Evolutionary conservation across 2,329 filamentous ascomycete species (phyloP).

Genomic region (Mycocentrospora acerina): DNA sequence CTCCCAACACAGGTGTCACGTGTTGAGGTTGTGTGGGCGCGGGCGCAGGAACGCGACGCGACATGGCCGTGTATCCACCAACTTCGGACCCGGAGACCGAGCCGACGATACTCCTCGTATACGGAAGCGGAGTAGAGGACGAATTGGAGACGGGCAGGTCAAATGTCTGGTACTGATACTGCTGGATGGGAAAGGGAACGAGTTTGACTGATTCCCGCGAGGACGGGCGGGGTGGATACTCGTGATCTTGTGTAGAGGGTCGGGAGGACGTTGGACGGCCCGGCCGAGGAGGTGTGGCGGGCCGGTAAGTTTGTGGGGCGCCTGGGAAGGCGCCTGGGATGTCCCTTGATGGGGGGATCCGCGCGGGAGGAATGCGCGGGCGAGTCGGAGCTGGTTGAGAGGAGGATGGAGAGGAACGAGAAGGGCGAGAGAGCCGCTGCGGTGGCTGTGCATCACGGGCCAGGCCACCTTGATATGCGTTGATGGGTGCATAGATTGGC

Average conservation of each 20-base stretch:
- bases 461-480: constrained; percentile 42
- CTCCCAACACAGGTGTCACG: constrained; percentile 10
- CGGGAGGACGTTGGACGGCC: constrained; percentile 21
- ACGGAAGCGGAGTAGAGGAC: constrained; percentile 29
- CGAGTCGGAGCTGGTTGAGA: constrained; percentile 43
- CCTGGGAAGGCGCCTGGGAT: constrained; percentile 45
- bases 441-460: constrained; percentile 33
- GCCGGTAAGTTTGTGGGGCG: constrained; percentile 25
- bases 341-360: constrained; percentile 35
- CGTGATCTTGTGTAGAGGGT: constrained; percentile 15
- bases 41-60: constrained; percentile 41
- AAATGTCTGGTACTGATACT: constrained; percentile 36
- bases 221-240: constrained; percentile 20
- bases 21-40: constrained; percentile 9
- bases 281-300: constrained; percentile 20
- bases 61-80: constrained; percentile 29
- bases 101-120: constrained; percentile 32
- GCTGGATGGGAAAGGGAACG: constrained; percentile 34
- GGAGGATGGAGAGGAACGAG: too few relatives aligned
- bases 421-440: constrained; percentile 43
- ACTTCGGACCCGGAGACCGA: constrained; percentile 23
- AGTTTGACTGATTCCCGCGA: constrained; percentile 26
- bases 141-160: constrained; percentile 26
- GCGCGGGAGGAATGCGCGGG: constrained; percentile 11
- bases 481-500: constrained; percentile 48